phyloP scores from a whole-genome alignment of 1,284 basidiomycete species.

The Cryptococcus wingfieldii region DNA sequence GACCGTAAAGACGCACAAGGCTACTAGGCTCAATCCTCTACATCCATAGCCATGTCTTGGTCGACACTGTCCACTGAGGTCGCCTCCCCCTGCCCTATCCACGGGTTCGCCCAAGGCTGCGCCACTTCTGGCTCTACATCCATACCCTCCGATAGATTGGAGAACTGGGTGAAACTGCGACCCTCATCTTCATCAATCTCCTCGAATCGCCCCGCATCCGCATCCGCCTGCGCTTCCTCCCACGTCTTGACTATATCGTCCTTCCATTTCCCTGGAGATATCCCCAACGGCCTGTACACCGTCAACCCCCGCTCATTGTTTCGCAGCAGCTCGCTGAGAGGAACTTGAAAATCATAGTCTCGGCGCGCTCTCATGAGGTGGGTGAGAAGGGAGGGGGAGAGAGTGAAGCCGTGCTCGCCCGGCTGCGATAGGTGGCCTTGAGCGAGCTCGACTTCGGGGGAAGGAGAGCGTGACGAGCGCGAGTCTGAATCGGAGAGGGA shows the following conservation, averaged over 20 bases:
- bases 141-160: not conserved
- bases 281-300: conserved; percentile 35
- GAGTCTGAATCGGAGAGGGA: conserved; percentile 30
- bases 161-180: not conserved
- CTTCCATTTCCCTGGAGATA: conserved; percentile 2
- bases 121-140: not conserved
- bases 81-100: not conserved
- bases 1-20: too few species aligned
- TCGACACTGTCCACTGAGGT: conserved; percentile 8
- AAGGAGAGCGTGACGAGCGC: conserved; percentile 20
- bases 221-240: conserved; percentile 10
- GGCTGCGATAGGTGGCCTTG: conserved; percentile 33
- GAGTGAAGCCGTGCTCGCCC: conserved; percentile 40
- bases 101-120: too few species aligned
- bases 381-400: conserved; percentile 43
- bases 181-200: conserved; percentile 27
- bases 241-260: conserved; percentile 23
- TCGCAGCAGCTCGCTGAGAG: not conserved
- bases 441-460: conserved; percentile 14
- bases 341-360: conserved; percentile 11
- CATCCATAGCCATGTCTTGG: conserved; percentile 18
- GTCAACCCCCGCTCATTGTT: conserved; percentile 26
- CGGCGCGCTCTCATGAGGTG: conserved; percentile 39
- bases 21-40: not conserved
- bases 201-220: conserved; percentile 26